Evolutionary conservation across 495 filamentous ascomycete species (phyloP), one percentile per base, ranked within the genome.

Genomic region (Penicillium mononematosum): DNA sequence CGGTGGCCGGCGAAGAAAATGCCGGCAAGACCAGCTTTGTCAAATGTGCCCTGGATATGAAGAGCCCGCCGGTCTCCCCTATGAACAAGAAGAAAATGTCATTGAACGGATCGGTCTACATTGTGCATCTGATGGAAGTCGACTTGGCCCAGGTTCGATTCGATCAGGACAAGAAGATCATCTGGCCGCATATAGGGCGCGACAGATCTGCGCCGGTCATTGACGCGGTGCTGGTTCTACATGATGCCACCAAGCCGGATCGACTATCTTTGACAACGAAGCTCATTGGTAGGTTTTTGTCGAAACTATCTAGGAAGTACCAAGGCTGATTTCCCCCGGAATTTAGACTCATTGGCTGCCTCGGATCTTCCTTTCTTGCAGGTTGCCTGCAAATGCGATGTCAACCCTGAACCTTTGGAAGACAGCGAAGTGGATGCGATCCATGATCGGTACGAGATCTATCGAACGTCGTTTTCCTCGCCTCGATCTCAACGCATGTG

Each of bases 11-110:
- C 51, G 82, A 83, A 61, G 78, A 83, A 61, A 85, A 86, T 48
- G 89, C 90, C 34, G 93, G 93, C 61, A 97, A 98, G 75, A 91
- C 90, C 47, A 88, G 89, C 22, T 96, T 98, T 62, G 88, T 96
- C 57, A 87, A 89, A 65, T 84, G 81, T 52, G 89, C 90, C 11
- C 74, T 94, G 62, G 87, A 90, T 41, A 76, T 93, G 58, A 84
- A 83, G 56, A 72, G 73, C 36, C 70, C 82, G 1, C 79, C 88
- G 4, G 71, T 72, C 32, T 84, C 85, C 45, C 72, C 78, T 43
- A 78, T 82, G 27, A 83, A 77, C 38, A 80, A 83, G 50, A 88
- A 88, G 64, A 89, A 82, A 63, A 83, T 95, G 73, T 83, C 85
- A 3, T 70, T 96, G 62, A 90, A 96, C 53, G 88, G 88, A 57